Evolutionary conservation across 441 rosid species (phyloP).

Genomic region (Arabidopsis hybrid): DNA sequence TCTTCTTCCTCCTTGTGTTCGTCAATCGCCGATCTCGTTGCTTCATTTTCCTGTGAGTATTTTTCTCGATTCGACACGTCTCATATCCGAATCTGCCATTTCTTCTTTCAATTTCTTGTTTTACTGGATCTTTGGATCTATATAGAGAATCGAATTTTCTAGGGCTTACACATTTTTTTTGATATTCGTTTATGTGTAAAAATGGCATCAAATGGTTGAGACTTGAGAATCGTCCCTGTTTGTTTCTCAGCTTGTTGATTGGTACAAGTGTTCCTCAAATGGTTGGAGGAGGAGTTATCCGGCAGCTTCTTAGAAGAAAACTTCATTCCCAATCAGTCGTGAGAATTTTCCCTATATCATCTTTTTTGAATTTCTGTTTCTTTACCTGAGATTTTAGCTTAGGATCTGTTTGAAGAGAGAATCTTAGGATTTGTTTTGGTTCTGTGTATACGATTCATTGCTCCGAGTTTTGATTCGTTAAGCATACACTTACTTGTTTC

Average conservation of each 20-base stretch:
- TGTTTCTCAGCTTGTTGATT: conserved; percentile 22
- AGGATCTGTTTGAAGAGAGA: conserved; percentile 12
- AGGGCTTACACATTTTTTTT: background rate
- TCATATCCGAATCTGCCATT: background rate
- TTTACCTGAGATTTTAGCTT: background rate
- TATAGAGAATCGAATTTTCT: background rate
- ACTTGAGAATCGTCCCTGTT: background rate
- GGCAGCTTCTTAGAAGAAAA: conserved; percentile 80
- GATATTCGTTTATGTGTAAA: background rate
- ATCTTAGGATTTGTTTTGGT: background rate
- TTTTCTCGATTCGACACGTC: background rate
- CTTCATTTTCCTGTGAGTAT: conserved; percentile 30
- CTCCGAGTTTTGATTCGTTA: background rate
- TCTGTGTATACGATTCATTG: background rate
- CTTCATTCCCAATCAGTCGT: conserved; percentile 68
- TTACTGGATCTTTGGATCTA: conserved; percentile 24
- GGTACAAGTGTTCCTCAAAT: conserved; percentile 51
- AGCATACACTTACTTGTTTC: background rate
- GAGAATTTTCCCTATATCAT: conserved; percentile 29
- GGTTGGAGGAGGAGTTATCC: conserved; percentile 87
- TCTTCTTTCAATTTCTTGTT: background rate
- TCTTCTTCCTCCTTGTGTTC: conserved; percentile 18
- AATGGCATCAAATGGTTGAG: background rate
- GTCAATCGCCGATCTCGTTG: conserved; percentile 26
- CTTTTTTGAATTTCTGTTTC: background rate